These are phyloP conservation scores for Aspergillus clavatus DNA, from an alignment of 2,329 filamentous ascomycete genomes.

Conservation along the genomic window DNA sequence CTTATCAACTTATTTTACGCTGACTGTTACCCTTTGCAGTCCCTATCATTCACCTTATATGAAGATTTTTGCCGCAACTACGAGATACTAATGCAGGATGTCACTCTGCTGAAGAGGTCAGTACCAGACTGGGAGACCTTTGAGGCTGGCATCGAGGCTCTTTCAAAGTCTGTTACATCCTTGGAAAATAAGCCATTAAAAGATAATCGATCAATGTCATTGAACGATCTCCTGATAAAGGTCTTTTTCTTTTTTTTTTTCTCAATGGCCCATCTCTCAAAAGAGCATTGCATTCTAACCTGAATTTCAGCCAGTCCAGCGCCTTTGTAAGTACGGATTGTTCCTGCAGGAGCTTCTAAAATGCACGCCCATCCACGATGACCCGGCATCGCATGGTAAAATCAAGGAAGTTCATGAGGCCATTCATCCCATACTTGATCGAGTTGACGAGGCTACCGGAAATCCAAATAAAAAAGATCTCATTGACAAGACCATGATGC, in stretches of 20 bases:
- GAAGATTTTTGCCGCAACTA: slow-evolving; percentile 90
- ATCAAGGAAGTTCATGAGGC: slow-evolving; percentile 68
- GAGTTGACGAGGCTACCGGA: slow-evolving; percentile 80
- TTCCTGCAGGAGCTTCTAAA: slow-evolving; percentile 79
- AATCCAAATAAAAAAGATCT: slow-evolving; percentile 64
- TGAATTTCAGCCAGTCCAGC: slow-evolving; percentile 71
- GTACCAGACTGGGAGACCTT: slow-evolving; percentile 72
- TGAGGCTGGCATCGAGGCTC: slow-evolving; percentile 77
- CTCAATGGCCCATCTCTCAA: slow-evolving; percentile 7
- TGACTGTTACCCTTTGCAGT: slow-evolving; percentile 54
- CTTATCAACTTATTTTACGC: slow-evolving; percentile 25
- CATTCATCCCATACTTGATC: slow-evolving; percentile 68
- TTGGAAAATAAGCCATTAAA: slow-evolving; percentile 59
- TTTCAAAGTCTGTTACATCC: slow-evolving; percentile 70
- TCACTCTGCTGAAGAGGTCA: slow-evolving; percentile 63
- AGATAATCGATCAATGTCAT: slow-evolving; percentile 69
- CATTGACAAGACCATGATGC: slow-evolving; percentile 75
- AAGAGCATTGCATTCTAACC: slow-evolving; percentile 13
- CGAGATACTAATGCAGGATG: slow-evolving; percentile 74
- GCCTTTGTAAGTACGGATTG: slow-evolving; percentile 85
- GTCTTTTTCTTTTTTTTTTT: too few species aligned
- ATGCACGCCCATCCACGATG: slow-evolving; percentile 77
- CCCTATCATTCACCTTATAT: slow-evolving; percentile 78
- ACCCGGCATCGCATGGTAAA: slow-evolving; percentile 74
- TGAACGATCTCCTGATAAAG: slow-evolving; percentile 87